phyloP scores from a whole-genome alignment of 1,284 basidiomycete species.

The Cryptococcus sp. region DNA sequence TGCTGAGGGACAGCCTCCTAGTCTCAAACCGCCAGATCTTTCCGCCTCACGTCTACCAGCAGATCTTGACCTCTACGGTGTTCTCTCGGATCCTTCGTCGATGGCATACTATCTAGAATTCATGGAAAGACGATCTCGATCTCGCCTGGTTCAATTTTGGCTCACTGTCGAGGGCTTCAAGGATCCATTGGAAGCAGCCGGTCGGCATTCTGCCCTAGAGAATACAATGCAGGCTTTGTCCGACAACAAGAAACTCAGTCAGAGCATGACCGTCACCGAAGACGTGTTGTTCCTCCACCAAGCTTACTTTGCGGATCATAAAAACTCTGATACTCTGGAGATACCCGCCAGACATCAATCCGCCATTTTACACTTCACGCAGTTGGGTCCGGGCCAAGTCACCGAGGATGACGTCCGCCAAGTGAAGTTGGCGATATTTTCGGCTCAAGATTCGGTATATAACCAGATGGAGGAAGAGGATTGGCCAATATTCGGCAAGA shows the following conservation, averaged over 20 bases:
- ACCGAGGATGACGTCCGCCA: constrained; percentile 9
- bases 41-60: constrained; percentile 1
- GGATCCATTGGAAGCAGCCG: constrained; percentile 81
- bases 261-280: constrained; percentile 50
- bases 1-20: constrained; percentile 1
- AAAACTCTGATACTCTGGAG: constrained; percentile 4
- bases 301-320: constrained; percentile 63
- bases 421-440: constrained; percentile 57
- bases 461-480: constrained; percentile 86
- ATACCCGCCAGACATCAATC: constrained; percentile 15
- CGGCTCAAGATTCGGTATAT: constrained; percentile 79
- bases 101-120: constrained; percentile 96
- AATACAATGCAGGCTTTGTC: constrained; percentile 3
- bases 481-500: constrained; percentile 78
- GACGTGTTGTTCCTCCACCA: constrained; percentile 83
- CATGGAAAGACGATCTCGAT: constrained; percentile 83
- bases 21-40: not conserved
- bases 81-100: constrained; percentile 80
- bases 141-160: constrained; percentile 92
- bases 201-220: constrained; percentile 45
- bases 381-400: not conserved
- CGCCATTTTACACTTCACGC: constrained; percentile 15
- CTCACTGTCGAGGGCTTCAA: constrained; percentile 95
- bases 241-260: not conserved
- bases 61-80: constrained; percentile 49